A percentile compares a stretch with the other conserved stretches of the same genome.
These are phyloP conservation scores for Daldinia vernicosa DNA, from an alignment of 495 filamentous ascomycete species.

Conservation along the genomic window DNA sequence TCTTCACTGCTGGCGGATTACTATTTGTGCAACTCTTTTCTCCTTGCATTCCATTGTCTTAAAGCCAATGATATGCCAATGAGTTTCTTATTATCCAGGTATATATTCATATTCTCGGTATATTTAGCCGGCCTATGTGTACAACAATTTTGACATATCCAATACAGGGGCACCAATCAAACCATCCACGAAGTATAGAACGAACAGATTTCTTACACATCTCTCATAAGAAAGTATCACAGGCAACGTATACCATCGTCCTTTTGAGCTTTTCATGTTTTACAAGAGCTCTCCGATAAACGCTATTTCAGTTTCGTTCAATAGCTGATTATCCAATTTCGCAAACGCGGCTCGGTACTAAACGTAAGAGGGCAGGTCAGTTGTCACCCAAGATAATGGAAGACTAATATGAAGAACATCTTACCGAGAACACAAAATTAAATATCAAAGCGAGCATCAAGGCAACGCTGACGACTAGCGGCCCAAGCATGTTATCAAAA, in stretches of 20 bases:
- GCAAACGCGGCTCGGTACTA: constrained; percentile 49
- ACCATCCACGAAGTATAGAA: constrained; percentile 14
- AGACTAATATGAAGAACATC: constrained; percentile 21
- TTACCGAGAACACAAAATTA: constrained; percentile 86
- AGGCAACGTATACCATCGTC: not conserved
- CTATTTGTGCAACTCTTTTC: constrained; percentile 17
- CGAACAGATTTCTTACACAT: constrained; percentile 35
- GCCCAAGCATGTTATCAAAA: constrained; percentile 87
- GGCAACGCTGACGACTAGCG: constrained; percentile 82
- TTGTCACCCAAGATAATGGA: not conserved
- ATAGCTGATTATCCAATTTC: constrained; percentile 16
- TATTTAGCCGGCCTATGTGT: not conserved
- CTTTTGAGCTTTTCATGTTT: not conserved
- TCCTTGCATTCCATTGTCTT: not conserved
- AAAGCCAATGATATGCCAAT: constrained; percentile 18
- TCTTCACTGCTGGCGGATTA: constrained; percentile 19
- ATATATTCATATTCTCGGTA: constrained; percentile 14
- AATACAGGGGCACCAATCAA: not conserved
- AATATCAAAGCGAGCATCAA: constrained; percentile 79
- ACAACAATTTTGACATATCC: constrained; percentile 15
- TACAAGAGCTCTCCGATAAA: constrained; percentile 44
- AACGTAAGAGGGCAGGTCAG: constrained; percentile 11
- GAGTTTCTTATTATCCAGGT: not conserved
- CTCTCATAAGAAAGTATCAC: not conserved
- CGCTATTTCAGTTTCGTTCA: constrained; percentile 38